phyloP scores from a whole-genome alignment of 495 filamentous ascomycete species.

The Aspergillus sparsus region DNA sequence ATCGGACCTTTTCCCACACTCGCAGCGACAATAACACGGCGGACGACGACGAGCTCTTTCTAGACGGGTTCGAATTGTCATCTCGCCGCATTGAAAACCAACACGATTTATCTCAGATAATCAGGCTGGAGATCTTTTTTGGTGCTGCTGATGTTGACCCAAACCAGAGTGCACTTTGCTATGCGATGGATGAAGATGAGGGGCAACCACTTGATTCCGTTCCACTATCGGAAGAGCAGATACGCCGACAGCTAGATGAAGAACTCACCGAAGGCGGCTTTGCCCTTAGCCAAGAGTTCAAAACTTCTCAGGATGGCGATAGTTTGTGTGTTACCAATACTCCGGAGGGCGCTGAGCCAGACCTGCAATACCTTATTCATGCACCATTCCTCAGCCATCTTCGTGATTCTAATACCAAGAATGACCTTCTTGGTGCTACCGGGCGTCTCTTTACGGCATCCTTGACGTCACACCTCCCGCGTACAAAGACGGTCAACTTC shows the following conservation, averaged over 20 bases:
- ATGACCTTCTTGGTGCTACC: conserved; percentile 18
- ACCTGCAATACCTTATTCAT: conserved; percentile 25
- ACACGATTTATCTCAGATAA: not conserved
- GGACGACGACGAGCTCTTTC: not conserved
- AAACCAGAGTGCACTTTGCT: not conserved
- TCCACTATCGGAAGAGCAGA: not conserved
- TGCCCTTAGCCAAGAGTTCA: not conserved
- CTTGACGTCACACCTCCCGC: conserved; percentile 19
- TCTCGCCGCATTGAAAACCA: not conserved
- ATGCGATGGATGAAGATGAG: not conserved
- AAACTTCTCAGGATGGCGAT: conserved; percentile 13
- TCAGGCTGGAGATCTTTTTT: not conserved
- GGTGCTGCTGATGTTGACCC: not conserved
- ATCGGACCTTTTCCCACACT: no score
- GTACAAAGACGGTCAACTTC: conserved; percentile 19
- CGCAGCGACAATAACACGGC: no score
- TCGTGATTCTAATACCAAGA: not conserved
- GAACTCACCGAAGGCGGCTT: not conserved
- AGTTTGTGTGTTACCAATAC: conserved; percentile 22
- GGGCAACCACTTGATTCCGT: not conserved
- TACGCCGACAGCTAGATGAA: not conserved
- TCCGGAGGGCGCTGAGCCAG: conserved; percentile 11
- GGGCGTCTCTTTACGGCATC: conserved; percentile 23
- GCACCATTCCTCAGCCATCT: conserved; percentile 21
- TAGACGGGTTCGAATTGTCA: not conserved